These are phyloP conservation scores for Suhomyces tanzawaensis DNA, from an alignment of 805 yeast genomes.

Conservation along the genomic window DNA sequence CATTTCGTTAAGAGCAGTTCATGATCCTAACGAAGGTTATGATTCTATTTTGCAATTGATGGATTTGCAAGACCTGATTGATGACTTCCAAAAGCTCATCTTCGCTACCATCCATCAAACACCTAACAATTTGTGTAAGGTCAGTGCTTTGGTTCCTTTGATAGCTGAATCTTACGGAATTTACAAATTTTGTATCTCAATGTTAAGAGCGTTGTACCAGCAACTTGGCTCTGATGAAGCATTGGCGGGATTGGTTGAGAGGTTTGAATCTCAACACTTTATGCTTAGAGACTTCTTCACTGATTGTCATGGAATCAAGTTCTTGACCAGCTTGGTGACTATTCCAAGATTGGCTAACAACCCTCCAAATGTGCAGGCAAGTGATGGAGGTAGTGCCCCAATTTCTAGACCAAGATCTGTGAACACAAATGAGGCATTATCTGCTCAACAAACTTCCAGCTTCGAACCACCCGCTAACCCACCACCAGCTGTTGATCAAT, in stretches of 20 bases:
- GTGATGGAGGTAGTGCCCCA: conserved; percentile 37
- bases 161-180: conserved; percentile 92
- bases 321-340: conserved; percentile 74
- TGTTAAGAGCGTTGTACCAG: conserved; percentile 84
- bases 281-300: conserved; percentile 78
- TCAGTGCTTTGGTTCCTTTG: conserved; percentile 84
- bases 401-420: conserved; percentile 31
- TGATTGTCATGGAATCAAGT: conserved; percentile 83
- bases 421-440: conserved; percentile 23
- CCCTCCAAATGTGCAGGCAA: conserved; percentile 58
- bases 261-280: conserved; percentile 72
- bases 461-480: conserved; percentile 33
- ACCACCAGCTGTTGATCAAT: conserved; percentile 36
- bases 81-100: conserved; percentile 71
- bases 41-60: conserved; percentile 83
- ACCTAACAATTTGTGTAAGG: conserved; percentile 67
- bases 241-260: conserved; percentile 65
- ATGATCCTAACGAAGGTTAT: conserved; percentile 94
- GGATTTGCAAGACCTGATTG: conserved; percentile 80
- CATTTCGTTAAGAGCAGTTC: conserved; percentile 78
- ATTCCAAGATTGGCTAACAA: conserved; percentile 64
- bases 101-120: conserved; percentile 68
- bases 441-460: conserved; percentile 41
- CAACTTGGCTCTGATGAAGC: conserved; percentile 74
- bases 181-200: conserved; percentile 81